A percentile compares a stretch with the other conserved stretches of the same genome.
Conservation (phyloP, 176 grass and related monocot species). For the Avena sativa region DNA sequence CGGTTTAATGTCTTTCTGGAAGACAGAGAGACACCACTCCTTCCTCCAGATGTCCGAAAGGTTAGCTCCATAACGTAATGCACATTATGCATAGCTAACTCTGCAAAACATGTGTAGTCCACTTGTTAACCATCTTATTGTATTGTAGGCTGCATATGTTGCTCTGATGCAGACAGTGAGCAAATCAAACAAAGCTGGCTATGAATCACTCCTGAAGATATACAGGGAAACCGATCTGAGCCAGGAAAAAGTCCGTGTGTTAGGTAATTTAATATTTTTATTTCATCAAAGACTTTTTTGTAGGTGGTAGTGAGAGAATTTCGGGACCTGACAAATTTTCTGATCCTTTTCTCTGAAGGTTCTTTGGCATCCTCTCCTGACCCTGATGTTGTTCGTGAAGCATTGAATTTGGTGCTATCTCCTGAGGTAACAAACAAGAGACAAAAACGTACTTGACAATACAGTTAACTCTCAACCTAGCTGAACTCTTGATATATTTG, state of each 20-base stretch:
- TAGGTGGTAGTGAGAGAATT: background rate
- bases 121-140: slow-evolving; percentile 41
- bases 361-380: slow-evolving; percentile 80
- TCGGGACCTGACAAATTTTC: slow-evolving; percentile 9
- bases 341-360: slow-evolving; percentile 50
- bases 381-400: slow-evolving; percentile 74
- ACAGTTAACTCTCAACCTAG: slow-evolving; percentile 21
- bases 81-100: slow-evolving; percentile 28
- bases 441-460: slow-evolving; percentile 16
- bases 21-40: slow-evolving; percentile 74
- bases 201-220: slow-evolving; percentile 82
- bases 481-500: slow-evolving; percentile 36
- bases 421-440: slow-evolving; percentile 63
- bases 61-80: slow-evolving; percentile 43
- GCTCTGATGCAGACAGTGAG: slow-evolving; percentile 80
- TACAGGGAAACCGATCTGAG: slow-evolving; percentile 94
- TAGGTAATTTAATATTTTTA: slow-evolving; percentile 54
- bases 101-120: slow-evolving; percentile 7
- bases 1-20: slow-evolving; percentile 74
- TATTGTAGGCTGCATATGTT: slow-evolving; percentile 79
- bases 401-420: slow-evolving; percentile 66
- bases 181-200: slow-evolving; percentile 73
- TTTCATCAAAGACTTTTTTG: background rate
- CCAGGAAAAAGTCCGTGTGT: slow-evolving; percentile 94
- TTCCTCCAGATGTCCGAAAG: slow-evolving; percentile 86